Evolutionary conservation across 495 filamentous ascomycete species (phyloP).

Genomic region (Jackrogersella minutella): DNA sequence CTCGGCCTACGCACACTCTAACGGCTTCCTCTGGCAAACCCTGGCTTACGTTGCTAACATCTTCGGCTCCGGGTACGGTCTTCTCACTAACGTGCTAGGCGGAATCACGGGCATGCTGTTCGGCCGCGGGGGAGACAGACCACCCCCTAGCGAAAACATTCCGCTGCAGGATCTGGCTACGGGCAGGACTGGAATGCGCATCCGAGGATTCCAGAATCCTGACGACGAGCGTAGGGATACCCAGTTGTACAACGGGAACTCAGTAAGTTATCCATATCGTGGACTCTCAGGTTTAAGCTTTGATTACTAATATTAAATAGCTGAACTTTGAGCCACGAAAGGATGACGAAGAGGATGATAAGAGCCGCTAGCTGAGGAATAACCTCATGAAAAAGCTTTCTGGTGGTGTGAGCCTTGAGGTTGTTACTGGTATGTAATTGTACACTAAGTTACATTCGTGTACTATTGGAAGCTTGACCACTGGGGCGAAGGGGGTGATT

Average conservation of each 20-base stretch:
- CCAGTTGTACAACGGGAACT: constrained; percentile 90
- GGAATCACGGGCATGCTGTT: constrained; percentile 43
- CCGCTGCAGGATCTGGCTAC: constrained; percentile 19
- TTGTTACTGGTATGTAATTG: not conserved
- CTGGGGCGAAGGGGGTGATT: no score
- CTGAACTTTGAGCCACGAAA: constrained; percentile 77
- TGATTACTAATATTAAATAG: constrained; percentile 49
- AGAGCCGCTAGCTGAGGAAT: not conserved
- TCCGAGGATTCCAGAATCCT: constrained; percentile 38
- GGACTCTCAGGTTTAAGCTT: no score
- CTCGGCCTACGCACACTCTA: constrained; percentile 62
- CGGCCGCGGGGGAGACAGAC: constrained; percentile 39
- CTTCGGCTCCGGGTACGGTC: constrained; percentile 65
- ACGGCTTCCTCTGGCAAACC: constrained; percentile 43
- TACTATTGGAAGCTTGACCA: no score
- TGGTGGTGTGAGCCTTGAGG: no score
- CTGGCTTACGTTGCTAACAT: constrained; percentile 57
- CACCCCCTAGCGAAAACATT: constrained; percentile 5
- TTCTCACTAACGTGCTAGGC: constrained; percentile 43
- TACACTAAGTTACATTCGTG: not conserved
- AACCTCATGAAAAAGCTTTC: not conserved
- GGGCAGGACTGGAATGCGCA: constrained; percentile 13
- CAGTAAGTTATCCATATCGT: constrained; percentile 61
- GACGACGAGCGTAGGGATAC: constrained; percentile 55
- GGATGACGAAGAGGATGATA: constrained; percentile 64